Evolutionary conservation across 805 yeast species (phyloP).

Genomic region (Barnettozyma wickerhamii): DNA sequence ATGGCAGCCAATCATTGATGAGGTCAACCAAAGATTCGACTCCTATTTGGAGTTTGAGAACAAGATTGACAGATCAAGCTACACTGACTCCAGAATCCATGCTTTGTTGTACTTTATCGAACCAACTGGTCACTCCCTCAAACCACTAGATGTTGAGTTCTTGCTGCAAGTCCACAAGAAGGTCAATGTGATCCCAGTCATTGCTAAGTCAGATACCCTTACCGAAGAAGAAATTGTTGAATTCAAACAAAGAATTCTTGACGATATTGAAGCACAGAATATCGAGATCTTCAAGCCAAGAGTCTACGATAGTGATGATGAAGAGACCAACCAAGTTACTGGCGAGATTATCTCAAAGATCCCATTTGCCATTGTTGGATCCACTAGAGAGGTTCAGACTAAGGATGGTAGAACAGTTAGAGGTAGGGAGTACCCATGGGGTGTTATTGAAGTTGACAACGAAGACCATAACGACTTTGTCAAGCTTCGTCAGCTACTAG

Average conservation of each 20-base stretch:
- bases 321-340: slow-evolving; percentile 66
- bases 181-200: slow-evolving; percentile 90
- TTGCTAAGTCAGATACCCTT: slow-evolving; percentile 91
- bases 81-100: slow-evolving; percentile 82
- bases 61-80: slow-evolving; percentile 65
- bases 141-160: slow-evolving; percentile 82
- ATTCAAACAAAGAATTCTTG: slow-evolving; percentile 74
- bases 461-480: slow-evolving; percentile 91
- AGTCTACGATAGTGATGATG: slow-evolving; percentile 76
- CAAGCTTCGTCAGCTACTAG: slow-evolving; percentile 79
- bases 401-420: slow-evolving; percentile 77
- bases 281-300: slow-evolving; percentile 78
- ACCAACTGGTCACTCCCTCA: slow-evolving; percentile 94
- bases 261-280: slow-evolving; percentile 70
- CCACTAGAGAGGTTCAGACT: slow-evolving; percentile 64
- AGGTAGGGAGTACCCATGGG: slow-evolving; percentile 97
- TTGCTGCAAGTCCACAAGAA: slow-evolving; percentile 86
- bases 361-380: slow-evolving; percentile 95
- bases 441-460: slow-evolving; percentile 91
- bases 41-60: slow-evolving; percentile 87
- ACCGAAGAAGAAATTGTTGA: slow-evolving; percentile 77
- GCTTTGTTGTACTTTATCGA: slow-evolving; percentile 92
- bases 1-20: slow-evolving; percentile 91
- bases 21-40: slow-evolving; percentile 82
- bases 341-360: slow-evolving; percentile 62